Evolutionary conservation across 306 rosid genomes (phyloP).

Genomic region (Gleditsia sinensis): DNA sequence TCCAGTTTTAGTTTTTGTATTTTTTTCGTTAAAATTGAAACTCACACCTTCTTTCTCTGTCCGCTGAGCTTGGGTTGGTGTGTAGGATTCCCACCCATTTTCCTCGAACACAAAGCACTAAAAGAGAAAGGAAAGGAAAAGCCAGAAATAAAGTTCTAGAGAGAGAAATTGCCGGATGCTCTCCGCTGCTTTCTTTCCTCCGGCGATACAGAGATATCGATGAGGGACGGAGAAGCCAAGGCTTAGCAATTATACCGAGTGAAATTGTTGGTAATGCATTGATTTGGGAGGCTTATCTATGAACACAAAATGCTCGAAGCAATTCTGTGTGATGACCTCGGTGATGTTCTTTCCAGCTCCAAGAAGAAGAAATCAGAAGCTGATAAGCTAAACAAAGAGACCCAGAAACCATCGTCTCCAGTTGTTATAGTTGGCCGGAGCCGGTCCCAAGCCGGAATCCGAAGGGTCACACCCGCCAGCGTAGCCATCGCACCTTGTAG

Average conservation of each 20-base stretch:
- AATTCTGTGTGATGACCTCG: constrained; percentile 46
- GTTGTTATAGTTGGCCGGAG: constrained; percentile 43
- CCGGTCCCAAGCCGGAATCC: constrained; percentile 64
- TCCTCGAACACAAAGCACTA: constrained; percentile 51
- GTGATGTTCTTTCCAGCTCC: constrained; percentile 32
- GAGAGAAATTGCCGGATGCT: constrained; percentile 37
- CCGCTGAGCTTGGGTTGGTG: constrained; percentile 37
- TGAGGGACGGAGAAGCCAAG: neutral
- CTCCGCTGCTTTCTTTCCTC: constrained; percentile 13
- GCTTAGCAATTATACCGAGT: neutral
- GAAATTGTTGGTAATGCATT: constrained; percentile 31
- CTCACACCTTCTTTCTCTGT: constrained; percentile 30
- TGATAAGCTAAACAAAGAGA: constrained; percentile 38
- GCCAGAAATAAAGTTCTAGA: neutral
- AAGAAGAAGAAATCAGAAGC: constrained; percentile 66
- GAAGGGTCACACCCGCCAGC: constrained; percentile 79
- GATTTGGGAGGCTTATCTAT: constrained; percentile 21
- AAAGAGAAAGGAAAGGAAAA: constrained; percentile 41
- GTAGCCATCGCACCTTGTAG: constrained; percentile 15
- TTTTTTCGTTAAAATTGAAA: constrained; percentile 17
- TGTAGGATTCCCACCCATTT: constrained; percentile 64
- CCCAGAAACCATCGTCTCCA: constrained; percentile 38
- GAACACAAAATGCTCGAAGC: constrained; percentile 70
- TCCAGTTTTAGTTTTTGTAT: neutral
- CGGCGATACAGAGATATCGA: constrained; percentile 24